Evolutionary conservation across 768 basidiomycete species (phyloP), one percentile per base, ranked within the genome.

Genomic region (Crassisporium funariophilum): DNA sequence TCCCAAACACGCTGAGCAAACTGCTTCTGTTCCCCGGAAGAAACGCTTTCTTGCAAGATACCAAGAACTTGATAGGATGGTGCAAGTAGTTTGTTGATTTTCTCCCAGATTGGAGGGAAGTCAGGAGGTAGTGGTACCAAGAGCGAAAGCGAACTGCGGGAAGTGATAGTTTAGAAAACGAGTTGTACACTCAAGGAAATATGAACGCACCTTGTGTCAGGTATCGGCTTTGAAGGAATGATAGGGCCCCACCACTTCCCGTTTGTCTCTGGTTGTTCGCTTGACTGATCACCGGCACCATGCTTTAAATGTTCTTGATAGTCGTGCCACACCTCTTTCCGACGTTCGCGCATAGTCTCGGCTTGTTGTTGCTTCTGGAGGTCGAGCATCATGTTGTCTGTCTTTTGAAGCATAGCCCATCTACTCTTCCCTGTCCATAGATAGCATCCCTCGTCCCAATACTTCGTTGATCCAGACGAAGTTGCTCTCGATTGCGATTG

Each of bases 361-460:
- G 72, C 63, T 36, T 65, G 50, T 34, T 72, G 69, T 63, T 87
- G 86, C 37, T 63, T 59, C 45, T 72, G 73, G 34, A 90, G 68
- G 49, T 77, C 78, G 46, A 71, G 59, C 54, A 71, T 73, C 86
- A 90, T 88, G 39, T 73, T 70, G 13, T 77, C 66, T 40, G 83
- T 63, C 56, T 80, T 82, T 59, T 84, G 78, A 52, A 75, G 70
- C 6, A 76, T 72, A 9, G 76, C 79, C 60, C 70, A 71, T 38
- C 74, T 70, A 39, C 73, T 81, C 44, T 71, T 72, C 12, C 78
- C 77, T 41, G 79, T 75, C 86, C 86, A 89, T 33, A 91, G 56
- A 58, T 91, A 91, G 76, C 78, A 85, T 4, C 88, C 87, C 56
- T 83, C 80, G 46, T 86, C 75, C 88, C 88, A 91, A 56, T 78